Percentiles rank a stretch among this genome's conserved stretches.
Conservation (phyloP, 441 rosid genomes). For the Populus hybrid region DNA sequence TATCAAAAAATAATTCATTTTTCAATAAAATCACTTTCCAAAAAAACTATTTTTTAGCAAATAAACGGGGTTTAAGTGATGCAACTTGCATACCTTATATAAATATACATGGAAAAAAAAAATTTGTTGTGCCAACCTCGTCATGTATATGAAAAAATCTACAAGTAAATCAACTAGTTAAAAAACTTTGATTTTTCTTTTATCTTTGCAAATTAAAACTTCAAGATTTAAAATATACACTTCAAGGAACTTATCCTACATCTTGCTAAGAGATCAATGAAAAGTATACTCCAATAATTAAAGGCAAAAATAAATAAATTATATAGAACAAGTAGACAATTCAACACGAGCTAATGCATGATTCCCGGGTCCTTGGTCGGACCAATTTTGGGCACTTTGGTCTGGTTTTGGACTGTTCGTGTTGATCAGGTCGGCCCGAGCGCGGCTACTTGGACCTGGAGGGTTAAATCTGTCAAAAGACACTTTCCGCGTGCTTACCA, state of each 20-base stretch:
- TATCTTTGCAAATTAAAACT: background rate
- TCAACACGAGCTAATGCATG: background rate
- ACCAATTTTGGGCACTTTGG: background rate
- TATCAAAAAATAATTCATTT: no score
- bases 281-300: no score
- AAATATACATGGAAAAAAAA: no score
- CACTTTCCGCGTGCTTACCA: slow-evolving; percentile 64
- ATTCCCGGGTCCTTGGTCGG: background rate
- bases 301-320: no score
- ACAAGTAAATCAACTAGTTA: background rate
- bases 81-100: no score
- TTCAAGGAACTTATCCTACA: background rate
- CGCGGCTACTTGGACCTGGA: slow-evolving; percentile 1
- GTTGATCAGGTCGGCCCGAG: background rate
- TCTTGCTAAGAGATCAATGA: background rate
- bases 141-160: no score
- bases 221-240: background rate
- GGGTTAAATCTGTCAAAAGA: slow-evolving; percentile 31
- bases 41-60: no score
- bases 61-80: no score
- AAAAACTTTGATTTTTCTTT: background rate
- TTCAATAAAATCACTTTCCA: no score
- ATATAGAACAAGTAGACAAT: background rate
- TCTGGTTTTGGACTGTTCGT: background rate
- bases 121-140: background rate